Conservation (phyloP, 192 early-diverging fungal genomes). For the Rhizoclosmatium sp. region DNA sequence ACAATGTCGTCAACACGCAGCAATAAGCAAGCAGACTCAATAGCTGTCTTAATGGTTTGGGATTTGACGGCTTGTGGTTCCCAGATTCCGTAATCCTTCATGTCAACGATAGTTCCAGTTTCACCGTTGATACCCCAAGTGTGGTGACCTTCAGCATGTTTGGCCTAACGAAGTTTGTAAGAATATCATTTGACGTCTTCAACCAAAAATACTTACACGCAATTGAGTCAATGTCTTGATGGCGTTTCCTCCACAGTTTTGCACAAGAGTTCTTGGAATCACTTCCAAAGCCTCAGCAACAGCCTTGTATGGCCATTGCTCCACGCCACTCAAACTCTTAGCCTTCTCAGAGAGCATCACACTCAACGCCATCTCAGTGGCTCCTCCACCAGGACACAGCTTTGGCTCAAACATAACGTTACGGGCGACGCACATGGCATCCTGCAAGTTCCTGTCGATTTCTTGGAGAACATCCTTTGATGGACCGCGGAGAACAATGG, state of each 20-base stretch:
- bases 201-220: conserved; percentile 49
- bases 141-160: conserved; percentile 88
- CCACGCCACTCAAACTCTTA: conserved; percentile 86
- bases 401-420: conserved; percentile 97
- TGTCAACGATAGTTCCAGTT: conserved; percentile 91
- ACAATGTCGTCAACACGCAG: conserved; percentile 95
- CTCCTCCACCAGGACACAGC: conserved; percentile 95
- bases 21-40: conserved; percentile 76
- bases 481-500: conserved; percentile 95
- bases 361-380: conserved; percentile 96
- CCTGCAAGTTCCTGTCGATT: conserved; percentile 98
- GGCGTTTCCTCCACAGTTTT: conserved; percentile 99
- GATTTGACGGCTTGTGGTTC: conserved; percentile 99
- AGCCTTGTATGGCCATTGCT: conserved; percentile 97
- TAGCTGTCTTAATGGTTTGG: conserved; percentile 99
- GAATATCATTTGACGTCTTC: conserved; percentile 6
- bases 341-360: conserved; percentile 90
- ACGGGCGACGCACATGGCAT: conserved; percentile 98
- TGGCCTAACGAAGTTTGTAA: conserved; percentile 65
- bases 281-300: conserved; percentile 96
- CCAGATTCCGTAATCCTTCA: conserved; percentile 98
- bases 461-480: conserved; percentile 98
- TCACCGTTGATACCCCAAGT: conserved; percentile 96
- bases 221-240: conserved; percentile 95
- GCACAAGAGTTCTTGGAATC: conserved; percentile 96